Evolutionary conservation across 371 early-diverging fungal species (phyloP), one percentile per base, ranked within the genome.

Genomic region (Apophysomyces elegans): DNA sequence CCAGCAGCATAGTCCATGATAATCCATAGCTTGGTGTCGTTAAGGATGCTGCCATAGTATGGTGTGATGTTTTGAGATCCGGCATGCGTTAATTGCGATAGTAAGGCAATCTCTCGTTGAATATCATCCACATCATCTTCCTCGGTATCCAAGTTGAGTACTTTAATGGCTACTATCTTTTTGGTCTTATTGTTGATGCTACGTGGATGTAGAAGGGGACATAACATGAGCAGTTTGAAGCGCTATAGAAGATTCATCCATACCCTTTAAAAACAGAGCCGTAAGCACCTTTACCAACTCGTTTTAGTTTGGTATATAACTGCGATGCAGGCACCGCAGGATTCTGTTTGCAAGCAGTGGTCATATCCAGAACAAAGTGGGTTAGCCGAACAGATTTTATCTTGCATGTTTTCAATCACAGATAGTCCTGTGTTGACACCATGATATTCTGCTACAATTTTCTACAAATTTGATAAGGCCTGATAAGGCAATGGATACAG

Each of bases 1-100:
- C 96, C 98, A 6, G 90, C 95, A 4, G 97, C 97, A 84, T 93
- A 96, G 66, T 97, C 98, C 97, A 99, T 97, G 63, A 98, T 90
- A 66, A 99, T 93, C 98, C 99, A 99, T 43, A 99, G 84, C 64
- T 95, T 95, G 13, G 95, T 95, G 32, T 91, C 95, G 63, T 93
- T 88, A 37, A 99, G 79, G 60, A 94, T 91, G 39, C 93, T 91
- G 38, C 94, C 96, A 78, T 95, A 93, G 75, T 98, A 98, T 58
- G 92, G 91, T 1, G 96, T 96, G 63, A 97, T 96, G 72, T 94
- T 91, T 59, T 91, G 89, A 14, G 95, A 94, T 67, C 92, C 90
- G 56, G 92, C 90, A 62, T 86, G 85, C 43, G 86, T 90, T 50
- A 93, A 83, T 68, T 93, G 93, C 3, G 95, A 92, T 5, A 99